Conservation (phyloP, 805 yeast species). For the Candida tallmaniae region DNA sequence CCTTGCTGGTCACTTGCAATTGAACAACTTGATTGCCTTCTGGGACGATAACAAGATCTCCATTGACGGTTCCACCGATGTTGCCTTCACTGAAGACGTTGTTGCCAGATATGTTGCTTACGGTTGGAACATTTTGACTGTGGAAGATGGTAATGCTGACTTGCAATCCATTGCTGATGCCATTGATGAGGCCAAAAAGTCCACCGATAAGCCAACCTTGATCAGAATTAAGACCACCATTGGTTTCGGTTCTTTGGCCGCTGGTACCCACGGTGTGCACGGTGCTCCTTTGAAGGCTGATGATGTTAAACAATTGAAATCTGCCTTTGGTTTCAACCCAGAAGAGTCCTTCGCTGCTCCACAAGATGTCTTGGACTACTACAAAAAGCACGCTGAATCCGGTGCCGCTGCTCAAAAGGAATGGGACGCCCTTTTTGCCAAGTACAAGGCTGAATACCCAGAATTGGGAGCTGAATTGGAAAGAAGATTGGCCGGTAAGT, state of each 20-base stretch:
- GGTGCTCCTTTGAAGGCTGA: conserved; percentile 95
- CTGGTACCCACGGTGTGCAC: conserved; percentile 90
- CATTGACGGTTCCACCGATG: conserved; percentile 88
- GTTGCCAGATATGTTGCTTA: conserved; percentile 78
- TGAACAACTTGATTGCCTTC: conserved; percentile 88
- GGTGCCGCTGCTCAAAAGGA: conserved; percentile 67
- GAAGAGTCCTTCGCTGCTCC: conserved; percentile 75
- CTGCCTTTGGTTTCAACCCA: conserved; percentile 84
- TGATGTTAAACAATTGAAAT: conserved; percentile 83
- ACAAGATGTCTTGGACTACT: conserved; percentile 73
- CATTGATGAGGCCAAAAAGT: conserved; percentile 73
- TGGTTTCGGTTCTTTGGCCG: conserved; percentile 84
- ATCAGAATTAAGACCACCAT: conserved; percentile 87
- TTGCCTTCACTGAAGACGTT: conserved; percentile 93
- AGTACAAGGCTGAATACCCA: conserved; percentile 69
- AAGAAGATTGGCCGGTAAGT: conserved; percentile 72
- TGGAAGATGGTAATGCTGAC: conserved; percentile 79
- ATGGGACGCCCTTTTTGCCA: conserved; percentile 65
- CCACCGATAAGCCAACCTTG: conserved; percentile 78
- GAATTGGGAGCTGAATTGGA: conserved; percentile 70
- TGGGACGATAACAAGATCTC: conserved; percentile 97
- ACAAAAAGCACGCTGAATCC: conserved; percentile 50
- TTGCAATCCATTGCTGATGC: conserved; percentile 67
- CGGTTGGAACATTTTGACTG: conserved; percentile 86
- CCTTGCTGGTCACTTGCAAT: conserved; percentile 91